Evolutionary conservation across 306 rosid genomes (phyloP).

Genomic region (Trifolium pratense): DNA sequence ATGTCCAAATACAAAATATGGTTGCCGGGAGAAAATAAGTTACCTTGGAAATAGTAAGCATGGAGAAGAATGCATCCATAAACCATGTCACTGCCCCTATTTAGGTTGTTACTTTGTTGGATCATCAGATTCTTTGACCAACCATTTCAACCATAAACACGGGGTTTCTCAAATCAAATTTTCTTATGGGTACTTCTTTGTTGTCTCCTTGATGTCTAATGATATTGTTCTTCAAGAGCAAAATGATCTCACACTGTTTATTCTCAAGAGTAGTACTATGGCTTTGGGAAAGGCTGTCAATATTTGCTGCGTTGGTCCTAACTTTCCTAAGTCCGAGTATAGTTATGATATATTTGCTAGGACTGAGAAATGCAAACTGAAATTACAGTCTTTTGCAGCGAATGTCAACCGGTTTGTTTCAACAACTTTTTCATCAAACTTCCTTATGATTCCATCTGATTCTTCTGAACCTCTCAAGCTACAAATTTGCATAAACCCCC

Average conservation of each 20-base stretch:
- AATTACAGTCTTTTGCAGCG: no score
- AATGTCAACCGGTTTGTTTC: no score
- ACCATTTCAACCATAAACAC: neutral
- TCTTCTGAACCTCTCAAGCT: no score
- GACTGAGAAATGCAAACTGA: no score
- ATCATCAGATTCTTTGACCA: neutral
- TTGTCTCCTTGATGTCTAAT: neutral
- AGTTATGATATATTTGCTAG: no score
- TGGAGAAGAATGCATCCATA: neutral
- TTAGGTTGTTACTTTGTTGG: neutral
- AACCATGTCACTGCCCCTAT: neutral
- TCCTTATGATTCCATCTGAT: no score
- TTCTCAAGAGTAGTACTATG: neutral
- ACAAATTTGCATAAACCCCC: no score
- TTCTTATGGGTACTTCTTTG: neutral
- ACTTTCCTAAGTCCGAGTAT: no score
- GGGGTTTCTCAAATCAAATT: neutral
- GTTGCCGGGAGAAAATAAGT: neutral
- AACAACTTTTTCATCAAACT: no score
- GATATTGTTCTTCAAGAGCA: neutral
- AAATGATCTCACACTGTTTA: neutral
- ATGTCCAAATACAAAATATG: conserved; percentile 9
- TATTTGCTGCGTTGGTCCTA: neutral
- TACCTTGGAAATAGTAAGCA: neutral
- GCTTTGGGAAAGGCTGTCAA: neutral